Percentiles rank a stretch among this genome's conserved stretches.
phyloP scores from a whole-genome alignment of 1,139 yeast genomes.

The Kluyveromyces marxianus region DNA sequence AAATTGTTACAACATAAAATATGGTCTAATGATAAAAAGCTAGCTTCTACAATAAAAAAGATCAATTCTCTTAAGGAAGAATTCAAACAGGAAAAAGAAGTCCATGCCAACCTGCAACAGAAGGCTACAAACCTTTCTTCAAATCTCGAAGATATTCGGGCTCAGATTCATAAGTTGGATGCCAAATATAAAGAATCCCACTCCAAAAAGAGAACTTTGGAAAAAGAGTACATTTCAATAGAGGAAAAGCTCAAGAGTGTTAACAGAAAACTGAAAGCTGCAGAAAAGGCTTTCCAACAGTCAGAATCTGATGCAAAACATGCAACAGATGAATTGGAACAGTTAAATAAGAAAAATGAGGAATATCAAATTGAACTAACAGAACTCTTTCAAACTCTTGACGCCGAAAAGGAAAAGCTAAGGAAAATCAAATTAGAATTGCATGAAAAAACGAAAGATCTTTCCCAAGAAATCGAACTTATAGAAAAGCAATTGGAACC shows the following conservation, averaged over 20 bases:
- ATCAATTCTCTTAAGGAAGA: slow-evolving; percentile 37
- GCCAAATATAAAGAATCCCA: slow-evolving; percentile 33
- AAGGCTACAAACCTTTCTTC: slow-evolving; percentile 38
- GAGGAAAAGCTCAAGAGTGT: slow-evolving; percentile 72
- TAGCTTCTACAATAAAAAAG: slow-evolving; percentile 36
- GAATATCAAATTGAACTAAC: slow-evolving; percentile 35
- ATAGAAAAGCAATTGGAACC: slow-evolving; percentile 71
- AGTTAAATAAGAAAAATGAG: slow-evolving; percentile 38
- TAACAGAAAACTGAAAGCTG: slow-evolving; percentile 40
- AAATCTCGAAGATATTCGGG: slow-evolving; percentile 33
- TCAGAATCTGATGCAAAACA: slow-evolving; percentile 30
- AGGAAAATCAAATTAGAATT: slow-evolving; percentile 59
- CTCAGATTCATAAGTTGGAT: slow-evolving; percentile 31
- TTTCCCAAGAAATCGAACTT: slow-evolving; percentile 33
- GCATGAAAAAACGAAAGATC: slow-evolving; percentile 49
- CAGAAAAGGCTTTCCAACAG: slow-evolving; percentile 22
- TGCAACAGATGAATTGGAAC: slow-evolving; percentile 41
- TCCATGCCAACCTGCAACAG: slow-evolving; percentile 38
- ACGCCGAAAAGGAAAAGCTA: slow-evolving; percentile 46
- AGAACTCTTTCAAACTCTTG: slow-evolving; percentile 41
- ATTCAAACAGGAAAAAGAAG: slow-evolving; percentile 41
- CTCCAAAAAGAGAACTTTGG: slow-evolving; percentile 15
- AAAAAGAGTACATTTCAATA: slow-evolving; percentile 51
- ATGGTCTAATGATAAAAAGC: slow-evolving; percentile 34
- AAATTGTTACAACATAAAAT: slow-evolving; percentile 51